Percentiles rank a stretch among this genome's conserved stretches.
phyloP scores from a whole-genome alignment of 73 alveolate genomes.

The Loxodes magnus region DNA sequence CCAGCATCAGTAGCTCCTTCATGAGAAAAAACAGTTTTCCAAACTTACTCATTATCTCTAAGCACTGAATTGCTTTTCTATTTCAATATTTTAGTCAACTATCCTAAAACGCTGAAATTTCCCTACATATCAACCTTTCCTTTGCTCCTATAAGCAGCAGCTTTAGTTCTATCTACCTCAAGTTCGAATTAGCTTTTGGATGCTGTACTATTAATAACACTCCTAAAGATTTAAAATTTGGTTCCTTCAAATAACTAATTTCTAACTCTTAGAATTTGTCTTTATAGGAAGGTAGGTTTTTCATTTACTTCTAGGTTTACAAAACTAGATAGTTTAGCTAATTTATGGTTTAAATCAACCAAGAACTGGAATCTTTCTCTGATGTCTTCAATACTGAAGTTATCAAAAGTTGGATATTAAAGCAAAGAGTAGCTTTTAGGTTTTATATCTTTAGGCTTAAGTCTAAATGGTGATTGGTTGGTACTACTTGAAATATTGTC shows the following conservation, averaged over 20 bases:
- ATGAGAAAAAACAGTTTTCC: constrained; percentile 56
- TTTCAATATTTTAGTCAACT: constrained; percentile 18
- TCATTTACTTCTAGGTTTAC: constrained; percentile 5
- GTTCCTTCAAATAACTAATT: background rate
- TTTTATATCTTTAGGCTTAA: constrained; percentile 1
- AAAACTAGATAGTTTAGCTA: constrained; percentile 1
- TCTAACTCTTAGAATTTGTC: constrained; percentile 5
- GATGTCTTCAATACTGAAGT: constrained; percentile 1
- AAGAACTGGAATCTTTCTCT: constrained; percentile 2
- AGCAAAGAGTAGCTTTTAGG: constrained; percentile 1
- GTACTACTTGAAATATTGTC: background rate
- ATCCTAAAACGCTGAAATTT: constrained; percentile 42
- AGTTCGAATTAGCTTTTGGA: constrained; percentile 1
- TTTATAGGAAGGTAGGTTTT: constrained; percentile 3
- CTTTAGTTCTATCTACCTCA: constrained; percentile 36
- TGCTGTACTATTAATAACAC: background rate
- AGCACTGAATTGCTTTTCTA: background rate
- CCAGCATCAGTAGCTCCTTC: constrained; percentile 92
- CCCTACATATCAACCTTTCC: constrained; percentile 52
- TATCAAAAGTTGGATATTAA: constrained; percentile 5
- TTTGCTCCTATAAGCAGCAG: constrained; percentile 29
- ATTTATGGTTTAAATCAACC: constrained; percentile 3
- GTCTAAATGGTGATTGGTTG: background rate
- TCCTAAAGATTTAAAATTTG: background rate
- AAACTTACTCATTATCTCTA: constrained; percentile 20